Evolutionary conservation across 768 basidiomycete genomes (phyloP).

Genomic region (Leccinum truebloodii): DNA sequence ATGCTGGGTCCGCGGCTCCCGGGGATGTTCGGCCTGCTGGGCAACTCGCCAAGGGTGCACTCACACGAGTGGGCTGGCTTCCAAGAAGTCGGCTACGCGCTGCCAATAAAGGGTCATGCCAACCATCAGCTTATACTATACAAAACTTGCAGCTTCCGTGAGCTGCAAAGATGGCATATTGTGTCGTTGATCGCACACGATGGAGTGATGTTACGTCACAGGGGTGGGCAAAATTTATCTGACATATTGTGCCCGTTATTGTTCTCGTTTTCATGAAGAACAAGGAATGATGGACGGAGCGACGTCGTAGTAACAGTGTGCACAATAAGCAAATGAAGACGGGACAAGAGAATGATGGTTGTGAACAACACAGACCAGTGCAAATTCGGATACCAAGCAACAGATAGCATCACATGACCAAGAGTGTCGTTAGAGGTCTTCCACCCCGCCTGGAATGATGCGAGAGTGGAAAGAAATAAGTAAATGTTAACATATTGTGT

Average conservation of each 20-base stretch:
- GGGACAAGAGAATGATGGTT: conserved; percentile 13
- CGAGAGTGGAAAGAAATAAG: conserved; percentile 22
- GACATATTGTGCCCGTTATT: conserved; percentile 5
- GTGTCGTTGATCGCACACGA: background rate
- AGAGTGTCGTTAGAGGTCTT: conserved; percentile 22
- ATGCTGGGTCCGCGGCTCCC: conserved; percentile 57
- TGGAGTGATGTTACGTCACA: conserved; percentile 13
- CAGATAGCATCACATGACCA: conserved; percentile 28
- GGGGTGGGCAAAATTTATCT: background rate
- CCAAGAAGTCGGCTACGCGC: conserved; percentile 23
- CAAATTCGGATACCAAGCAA: conserved; percentile 21
- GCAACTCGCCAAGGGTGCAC: conserved; percentile 53
- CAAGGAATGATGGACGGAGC: conserved; percentile 10
- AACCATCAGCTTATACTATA: conserved; percentile 21
- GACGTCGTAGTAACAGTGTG: conserved; percentile 11
- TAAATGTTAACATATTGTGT: conserved; percentile 35
- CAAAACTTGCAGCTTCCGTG: conserved; percentile 23
- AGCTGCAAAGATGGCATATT: conserved; percentile 9
- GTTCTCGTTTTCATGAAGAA: conserved; percentile 8
- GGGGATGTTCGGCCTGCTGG: conserved; percentile 60
- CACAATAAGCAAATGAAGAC: conserved; percentile 16
- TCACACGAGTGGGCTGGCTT: conserved; percentile 37
- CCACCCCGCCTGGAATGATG: conserved; percentile 18
- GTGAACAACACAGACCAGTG: conserved; percentile 14
- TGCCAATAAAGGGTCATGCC: conserved; percentile 6